These are phyloP conservation scores for Citrus cavaleriei DNA, from an alignment of 345 rosid species.

Conservation along the genomic window DNA sequence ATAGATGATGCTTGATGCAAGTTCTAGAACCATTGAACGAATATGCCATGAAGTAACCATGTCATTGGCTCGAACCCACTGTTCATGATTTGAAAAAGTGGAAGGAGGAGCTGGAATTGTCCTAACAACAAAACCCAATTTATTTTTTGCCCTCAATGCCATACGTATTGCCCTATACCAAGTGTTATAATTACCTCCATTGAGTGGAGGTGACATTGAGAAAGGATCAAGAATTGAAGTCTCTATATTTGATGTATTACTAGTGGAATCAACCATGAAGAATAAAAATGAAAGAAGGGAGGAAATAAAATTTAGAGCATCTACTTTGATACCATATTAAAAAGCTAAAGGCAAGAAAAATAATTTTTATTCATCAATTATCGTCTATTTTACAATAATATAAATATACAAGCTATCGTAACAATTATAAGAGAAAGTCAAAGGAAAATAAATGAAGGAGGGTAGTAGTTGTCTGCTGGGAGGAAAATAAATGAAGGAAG, in stretches of 20 bases:
- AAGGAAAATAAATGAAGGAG: no score
- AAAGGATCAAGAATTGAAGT: no score
- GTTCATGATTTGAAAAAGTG: not conserved
- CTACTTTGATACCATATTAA: no score
- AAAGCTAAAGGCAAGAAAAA: no score
- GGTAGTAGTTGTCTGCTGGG: accelerated
- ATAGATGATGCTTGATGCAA: not conserved
- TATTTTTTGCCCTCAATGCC: not conserved
- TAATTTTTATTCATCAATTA: no score
- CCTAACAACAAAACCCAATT: not conserved
- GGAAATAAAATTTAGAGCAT: no score
- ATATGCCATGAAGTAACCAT: not conserved
- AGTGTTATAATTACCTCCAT: not conserved
- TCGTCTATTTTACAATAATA: no score
- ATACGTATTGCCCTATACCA: not conserved
- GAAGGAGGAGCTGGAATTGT: not conserved
- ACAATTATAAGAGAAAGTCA: no score
- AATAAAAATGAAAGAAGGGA: accelerated
- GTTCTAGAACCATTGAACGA: not conserved
- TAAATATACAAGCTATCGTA: no score
- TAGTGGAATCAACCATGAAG: no score
- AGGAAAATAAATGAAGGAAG: no score
- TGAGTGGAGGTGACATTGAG: not conserved
- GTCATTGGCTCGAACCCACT: not conserved
- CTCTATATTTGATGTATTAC: no score